phyloP scores from a whole-genome alignment of 192 early-diverging fungal species.

The Helicostylum pulchrum region DNA sequence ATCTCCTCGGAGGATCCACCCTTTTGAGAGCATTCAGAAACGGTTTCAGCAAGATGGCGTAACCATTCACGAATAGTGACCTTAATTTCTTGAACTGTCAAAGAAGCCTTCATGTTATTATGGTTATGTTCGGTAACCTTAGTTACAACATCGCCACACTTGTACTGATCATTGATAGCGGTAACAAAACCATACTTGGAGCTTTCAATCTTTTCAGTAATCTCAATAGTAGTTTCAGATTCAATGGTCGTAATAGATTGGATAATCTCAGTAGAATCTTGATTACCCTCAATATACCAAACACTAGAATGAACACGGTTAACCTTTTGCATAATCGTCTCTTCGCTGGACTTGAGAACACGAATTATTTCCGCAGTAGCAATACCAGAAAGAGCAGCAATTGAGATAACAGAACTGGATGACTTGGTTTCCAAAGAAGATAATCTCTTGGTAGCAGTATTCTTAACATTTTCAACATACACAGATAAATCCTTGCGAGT shows the following conservation, averaged over 20 bases:
- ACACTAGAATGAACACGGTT: slow-evolving; percentile 11
- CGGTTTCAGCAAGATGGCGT: slow-evolving; percentile 13
- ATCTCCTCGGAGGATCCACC: slow-evolving; percentile 10
- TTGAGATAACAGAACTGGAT: background rate
- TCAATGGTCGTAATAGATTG: slow-evolving; percentile 3
- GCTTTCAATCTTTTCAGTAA: slow-evolving; percentile 8
- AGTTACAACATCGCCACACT: background rate
- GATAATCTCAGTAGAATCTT: background rate
- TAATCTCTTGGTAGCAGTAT: slow-evolving; percentile 2
- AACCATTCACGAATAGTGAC: slow-evolving; percentile 14
- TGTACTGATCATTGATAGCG: background rate
- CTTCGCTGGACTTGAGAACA: background rate
- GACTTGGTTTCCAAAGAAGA: slow-evolving; percentile 14
- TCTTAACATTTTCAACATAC: slow-evolving; percentile 2
- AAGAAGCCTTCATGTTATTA: background rate
- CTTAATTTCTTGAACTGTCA: slow-evolving; percentile 19
- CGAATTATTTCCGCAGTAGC: slow-evolving; percentile 5
- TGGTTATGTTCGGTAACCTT: background rate
- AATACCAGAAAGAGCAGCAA: slow-evolving; percentile 13
- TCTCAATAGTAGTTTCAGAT: slow-evolving; percentile 4
- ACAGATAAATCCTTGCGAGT: slow-evolving; percentile 3
- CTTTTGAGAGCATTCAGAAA: slow-evolving; percentile 8
- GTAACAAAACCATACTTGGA: slow-evolving; percentile 1
- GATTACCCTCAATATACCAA: slow-evolving; percentile 4
- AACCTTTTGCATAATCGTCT: slow-evolving; percentile 1